A percentile compares a stretch with the other conserved stretches of the same genome.
These are phyloP conservation scores for Nematodospora anomalae DNA, from an alignment of 1,139 yeast genomes.

Conservation along the genomic window DNA sequence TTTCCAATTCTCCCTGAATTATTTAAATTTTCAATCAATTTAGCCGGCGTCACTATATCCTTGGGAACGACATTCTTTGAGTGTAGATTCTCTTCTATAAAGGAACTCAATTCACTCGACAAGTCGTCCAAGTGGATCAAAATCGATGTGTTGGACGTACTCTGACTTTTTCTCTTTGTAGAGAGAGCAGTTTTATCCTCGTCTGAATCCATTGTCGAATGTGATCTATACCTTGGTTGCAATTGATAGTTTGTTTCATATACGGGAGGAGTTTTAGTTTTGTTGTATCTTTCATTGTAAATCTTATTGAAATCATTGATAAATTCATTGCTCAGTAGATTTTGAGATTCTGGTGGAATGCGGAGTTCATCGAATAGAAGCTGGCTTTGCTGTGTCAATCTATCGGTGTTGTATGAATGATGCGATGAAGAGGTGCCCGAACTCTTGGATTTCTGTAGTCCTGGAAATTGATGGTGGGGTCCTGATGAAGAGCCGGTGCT, in stretches of 20 bases:
- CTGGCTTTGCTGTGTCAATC: slow-evolving; percentile 32
- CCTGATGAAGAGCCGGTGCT: not conserved
- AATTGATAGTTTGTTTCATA: slow-evolving; percentile 22
- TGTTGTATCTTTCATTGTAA: slow-evolving; percentile 19
- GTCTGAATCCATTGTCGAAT: slow-evolving; percentile 25
- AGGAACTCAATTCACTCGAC: slow-evolving; percentile 30
- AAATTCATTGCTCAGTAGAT: slow-evolving; percentile 2
- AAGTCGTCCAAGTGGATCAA: slow-evolving; percentile 25
- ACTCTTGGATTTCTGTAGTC: not conserved
- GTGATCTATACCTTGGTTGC: slow-evolving; percentile 34
- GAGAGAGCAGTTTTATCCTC: slow-evolving; percentile 15
- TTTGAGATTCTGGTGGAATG: not conserved
- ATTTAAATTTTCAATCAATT: slow-evolving; percentile 9
- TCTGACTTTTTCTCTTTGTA: slow-evolving; percentile 12
- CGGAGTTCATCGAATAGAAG: slow-evolving; percentile 18
- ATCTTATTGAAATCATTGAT: slow-evolving; percentile 24
- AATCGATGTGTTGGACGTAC: slow-evolving; percentile 18
- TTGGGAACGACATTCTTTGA: slow-evolving; percentile 7
- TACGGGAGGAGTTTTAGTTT: not conserved
- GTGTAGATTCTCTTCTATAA: slow-evolving; percentile 4
- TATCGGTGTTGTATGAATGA: slow-evolving; percentile 31
- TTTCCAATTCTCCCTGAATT: not conserved
- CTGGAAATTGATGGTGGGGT: not conserved
- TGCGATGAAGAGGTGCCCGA: not conserved
- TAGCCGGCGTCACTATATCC: slow-evolving; percentile 5